Conservation (phyloP, 2,329 filamentous ascomycete species). For the Penicillium freii region DNA sequence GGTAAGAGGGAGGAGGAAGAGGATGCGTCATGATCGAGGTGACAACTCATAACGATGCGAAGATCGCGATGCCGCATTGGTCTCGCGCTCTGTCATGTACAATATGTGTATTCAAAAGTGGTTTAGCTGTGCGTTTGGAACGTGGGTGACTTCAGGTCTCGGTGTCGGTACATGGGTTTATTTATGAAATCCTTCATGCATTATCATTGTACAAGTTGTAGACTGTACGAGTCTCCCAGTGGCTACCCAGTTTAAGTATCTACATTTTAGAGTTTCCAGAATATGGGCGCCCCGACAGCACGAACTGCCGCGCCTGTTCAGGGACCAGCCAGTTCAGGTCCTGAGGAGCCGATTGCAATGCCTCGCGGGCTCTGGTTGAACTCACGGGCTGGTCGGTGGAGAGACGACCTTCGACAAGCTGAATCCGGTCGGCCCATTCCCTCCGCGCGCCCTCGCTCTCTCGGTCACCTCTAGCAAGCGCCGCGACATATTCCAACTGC, state of each 20-base stretch:
- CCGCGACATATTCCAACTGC: slow-evolving; percentile 39
- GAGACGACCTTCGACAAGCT: slow-evolving; percentile 42
- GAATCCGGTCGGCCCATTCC: slow-evolving; percentile 46
- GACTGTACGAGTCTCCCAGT: not conserved
- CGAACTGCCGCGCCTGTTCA: slow-evolving; percentile 32
- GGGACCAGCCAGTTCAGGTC: slow-evolving; percentile 40
- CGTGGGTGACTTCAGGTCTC: not conserved
- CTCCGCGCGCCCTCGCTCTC: slow-evolving; percentile 39
- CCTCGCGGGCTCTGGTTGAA: slow-evolving; percentile 44
- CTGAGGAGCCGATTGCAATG: slow-evolving; percentile 29
- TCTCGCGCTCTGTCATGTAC: not conserved
- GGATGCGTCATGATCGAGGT: slow-evolving; percentile 11
- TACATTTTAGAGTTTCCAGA: slow-evolving; percentile 1
- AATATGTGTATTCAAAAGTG: slow-evolving; percentile 6
- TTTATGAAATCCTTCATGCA: not conserved
- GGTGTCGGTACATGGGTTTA: not conserved
- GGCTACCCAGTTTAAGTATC: not conserved
- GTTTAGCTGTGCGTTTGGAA: not conserved
- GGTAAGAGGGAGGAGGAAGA: slow-evolving; percentile 44
- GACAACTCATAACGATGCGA: not conserved
- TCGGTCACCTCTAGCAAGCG: slow-evolving; percentile 38
- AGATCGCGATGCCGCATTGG: not conserved
- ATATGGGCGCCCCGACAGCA: slow-evolving; percentile 36
- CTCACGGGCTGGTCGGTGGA: slow-evolving; percentile 40
- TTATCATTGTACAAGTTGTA: not conserved